Evolutionary conservation across 495 filamentous ascomycete species (phyloP).

Genomic region (Penicillium odoratum): DNA sequence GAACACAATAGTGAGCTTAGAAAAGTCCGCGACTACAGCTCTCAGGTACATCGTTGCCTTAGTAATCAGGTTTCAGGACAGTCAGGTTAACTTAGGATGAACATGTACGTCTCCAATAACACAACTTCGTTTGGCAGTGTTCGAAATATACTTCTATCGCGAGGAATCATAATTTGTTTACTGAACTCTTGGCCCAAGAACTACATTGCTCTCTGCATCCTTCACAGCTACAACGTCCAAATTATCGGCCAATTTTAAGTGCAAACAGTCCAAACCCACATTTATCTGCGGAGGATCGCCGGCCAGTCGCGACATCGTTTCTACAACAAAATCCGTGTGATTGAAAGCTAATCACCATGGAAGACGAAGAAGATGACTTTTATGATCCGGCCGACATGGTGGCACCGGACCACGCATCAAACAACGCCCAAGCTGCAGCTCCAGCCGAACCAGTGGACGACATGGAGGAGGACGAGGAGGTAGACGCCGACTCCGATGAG

Average conservation of each 20-base stretch:
- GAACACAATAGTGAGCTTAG: background rate
- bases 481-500: conserved; percentile 69
- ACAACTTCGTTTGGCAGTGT: background rate
- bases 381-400: conserved; percentile 51
- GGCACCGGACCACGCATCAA: conserved; percentile 29
- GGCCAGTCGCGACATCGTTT: conserved; percentile 19
- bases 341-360: conserved; percentile 34
- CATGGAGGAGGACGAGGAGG: conserved; percentile 68
- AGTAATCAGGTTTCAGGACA: background rate
- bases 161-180: too few species aligned
- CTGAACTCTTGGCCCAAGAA: too few species aligned
- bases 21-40: too few species aligned
- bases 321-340: conserved; percentile 11
- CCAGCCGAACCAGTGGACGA: conserved; percentile 42
- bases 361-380: conserved; percentile 57
- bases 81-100: background rate
- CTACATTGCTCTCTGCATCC: background rate
- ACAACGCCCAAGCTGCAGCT: conserved; percentile 25
- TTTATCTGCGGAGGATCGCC: conserved; percentile 20
- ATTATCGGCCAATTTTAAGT: background rate
- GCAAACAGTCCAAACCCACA: conserved; percentile 42
- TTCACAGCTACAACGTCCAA: background rate
- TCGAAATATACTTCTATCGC: too few species aligned
- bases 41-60: background rate
- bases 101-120: background rate